A percentile compares a stretch with the other conserved stretches of the same genome.
These are phyloP conservation scores for Leishmania braziliensis DNA, from an alignment of 208 protist genomes.

Conservation along the genomic window DNA sequence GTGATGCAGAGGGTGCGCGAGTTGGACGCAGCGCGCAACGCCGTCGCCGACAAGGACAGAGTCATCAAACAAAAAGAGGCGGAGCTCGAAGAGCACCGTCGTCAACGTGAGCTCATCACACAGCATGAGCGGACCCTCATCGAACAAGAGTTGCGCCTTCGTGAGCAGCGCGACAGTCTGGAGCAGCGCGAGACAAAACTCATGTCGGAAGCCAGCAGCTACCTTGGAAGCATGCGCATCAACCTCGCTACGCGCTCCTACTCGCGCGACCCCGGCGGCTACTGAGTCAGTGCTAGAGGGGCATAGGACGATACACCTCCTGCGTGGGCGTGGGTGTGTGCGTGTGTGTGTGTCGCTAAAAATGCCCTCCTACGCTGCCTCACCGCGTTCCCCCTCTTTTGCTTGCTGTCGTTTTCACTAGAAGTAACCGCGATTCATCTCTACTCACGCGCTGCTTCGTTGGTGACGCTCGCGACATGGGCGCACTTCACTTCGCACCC, in stretches of 20 bases:
- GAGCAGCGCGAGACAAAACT: conserved; percentile 90
- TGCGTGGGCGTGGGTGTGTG: not conserved
- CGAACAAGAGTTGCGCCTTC: conserved; percentile 89
- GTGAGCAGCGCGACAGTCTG: conserved; percentile 87
- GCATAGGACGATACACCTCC: not conserved
- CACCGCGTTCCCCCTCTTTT: not conserved
- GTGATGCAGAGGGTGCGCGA: conserved; percentile 58
- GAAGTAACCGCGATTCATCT: not conserved
- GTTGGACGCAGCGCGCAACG: conserved; percentile 57
- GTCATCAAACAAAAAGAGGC: conserved; percentile 71
- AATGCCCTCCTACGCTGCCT: not conserved
- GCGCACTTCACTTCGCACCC: no score
- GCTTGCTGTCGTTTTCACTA: not conserved
- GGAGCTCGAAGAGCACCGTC: conserved; percentile 80
- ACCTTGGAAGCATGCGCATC: conserved; percentile 80
- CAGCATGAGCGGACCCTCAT: conserved; percentile 89
- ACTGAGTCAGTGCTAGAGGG: conserved; percentile 20
- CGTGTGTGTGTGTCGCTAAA: not conserved
- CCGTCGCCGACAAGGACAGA: conserved; percentile 74
- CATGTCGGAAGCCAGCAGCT: conserved; percentile 82
- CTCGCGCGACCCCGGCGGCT: conserved; percentile 63
- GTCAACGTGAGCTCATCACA: conserved; percentile 81
- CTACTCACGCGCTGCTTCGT: not conserved
- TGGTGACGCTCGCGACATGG: no score
- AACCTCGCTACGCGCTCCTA: conserved; percentile 57